Base-by-base conservation (phyloP, 78 protist species). In the Protostelium mycophagum region DNA sequence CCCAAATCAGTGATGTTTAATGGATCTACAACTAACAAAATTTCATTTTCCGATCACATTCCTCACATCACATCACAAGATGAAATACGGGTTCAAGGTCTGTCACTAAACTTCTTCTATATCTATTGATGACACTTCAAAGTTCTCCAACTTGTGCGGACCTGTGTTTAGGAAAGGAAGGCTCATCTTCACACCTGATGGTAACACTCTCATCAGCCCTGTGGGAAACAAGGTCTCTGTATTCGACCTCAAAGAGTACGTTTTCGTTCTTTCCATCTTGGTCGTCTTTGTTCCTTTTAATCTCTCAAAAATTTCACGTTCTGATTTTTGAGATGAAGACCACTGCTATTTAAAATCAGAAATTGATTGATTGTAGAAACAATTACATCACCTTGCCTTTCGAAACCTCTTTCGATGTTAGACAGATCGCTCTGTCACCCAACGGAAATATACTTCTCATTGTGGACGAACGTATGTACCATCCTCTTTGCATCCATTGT, bases 171-270 rank as follows among this genome's bases (percentile, higher is more conserved):
- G 83, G 37, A 90, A 88, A 16, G 99, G 99, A 39, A 96, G 96
- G 84, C 36, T 98, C 9, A 34, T 96, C 35, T 98, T 97, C 91
- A 92, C 97, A 0, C 95, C 96, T 1, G 99, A 98, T 36, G 99
- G 99, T 25, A 89, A 93, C 38, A 16, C 93, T 23, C 92, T 98
- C 16, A 39, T 96, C 86, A 86, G 95, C 84, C 98, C 99, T 0
- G 99, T 97, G 16, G 99, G 99, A 84, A 98, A 98, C 83, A 94
- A 99, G 38, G 89, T 98, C 36, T 34, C 96, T 1, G 93, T 93
- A n/a, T 98, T 96, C 36, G 98, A 98, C 38, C 94, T 97, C 34
- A 93, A 90, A 36, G 83, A 91, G 86, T 90, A 35, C 0, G 91
- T 86, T 34, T 31, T 86, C 63, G 0, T 34, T 0, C 31, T 28